phyloP scores from a whole-genome alignment of 106 monocot genomes.

The Platanthera guangdongensis region DNA sequence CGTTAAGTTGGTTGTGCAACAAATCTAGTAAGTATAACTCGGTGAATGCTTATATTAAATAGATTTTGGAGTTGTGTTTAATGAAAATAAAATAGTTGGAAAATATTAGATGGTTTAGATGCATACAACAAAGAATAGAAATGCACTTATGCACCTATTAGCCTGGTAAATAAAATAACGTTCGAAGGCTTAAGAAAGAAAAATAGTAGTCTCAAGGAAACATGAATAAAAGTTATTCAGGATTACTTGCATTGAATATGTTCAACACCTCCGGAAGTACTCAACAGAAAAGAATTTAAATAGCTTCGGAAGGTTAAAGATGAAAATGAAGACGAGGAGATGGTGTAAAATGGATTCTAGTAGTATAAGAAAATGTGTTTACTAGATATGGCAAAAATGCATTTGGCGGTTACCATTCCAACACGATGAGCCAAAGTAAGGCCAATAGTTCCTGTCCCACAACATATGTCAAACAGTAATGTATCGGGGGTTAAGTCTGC shows the following conservation, averaged over 20 bases:
- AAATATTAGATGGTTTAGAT: not conserved
- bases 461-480: slow-evolving; percentile 90
- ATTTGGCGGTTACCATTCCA: slow-evolving; percentile 62
- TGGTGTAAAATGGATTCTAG: not conserved
- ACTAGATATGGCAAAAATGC: not conserved
- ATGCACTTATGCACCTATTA: not conserved
- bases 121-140: not conserved
- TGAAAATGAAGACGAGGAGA: slow-evolving; percentile 3
- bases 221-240: not conserved
- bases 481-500: slow-evolving; percentile 63
- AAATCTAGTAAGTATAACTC: not conserved
- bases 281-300: not conserved
- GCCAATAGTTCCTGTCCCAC: slow-evolving; percentile 97
- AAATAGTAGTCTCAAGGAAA: not conserved
- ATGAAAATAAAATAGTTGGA: not conserved
- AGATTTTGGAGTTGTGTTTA: not conserved
- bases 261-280: not conserved
- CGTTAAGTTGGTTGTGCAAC: not conserved
- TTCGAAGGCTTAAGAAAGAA: not conserved
- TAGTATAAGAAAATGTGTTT: not conserved
- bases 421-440: slow-evolving; percentile 81
- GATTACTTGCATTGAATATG: no score
- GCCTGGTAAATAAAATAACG: not conserved
- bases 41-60: not conserved
- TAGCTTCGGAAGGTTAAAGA: not conserved